Evolutionary conservation across 2,329 filamentous ascomycete species (phyloP).

Genomic region (Bretziella fagacearum): DNA sequence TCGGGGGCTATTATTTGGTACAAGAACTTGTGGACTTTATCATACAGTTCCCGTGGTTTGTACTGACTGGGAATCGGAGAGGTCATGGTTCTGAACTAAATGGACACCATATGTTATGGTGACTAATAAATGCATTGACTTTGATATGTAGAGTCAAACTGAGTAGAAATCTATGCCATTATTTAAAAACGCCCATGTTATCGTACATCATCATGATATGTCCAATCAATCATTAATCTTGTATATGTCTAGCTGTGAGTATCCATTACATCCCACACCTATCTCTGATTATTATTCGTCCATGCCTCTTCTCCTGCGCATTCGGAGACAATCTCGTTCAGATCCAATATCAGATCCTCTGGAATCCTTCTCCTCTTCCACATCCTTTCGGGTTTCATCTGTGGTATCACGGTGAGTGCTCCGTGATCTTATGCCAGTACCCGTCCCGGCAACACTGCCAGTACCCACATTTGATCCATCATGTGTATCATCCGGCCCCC

Average conservation of each 20-base stretch:
- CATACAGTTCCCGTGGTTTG: constrained; percentile 29
- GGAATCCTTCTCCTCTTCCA: constrained; percentile 34
- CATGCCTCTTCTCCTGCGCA: constrained; percentile 24
- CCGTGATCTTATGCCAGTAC: constrained; percentile 25
- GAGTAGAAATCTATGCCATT: no score
- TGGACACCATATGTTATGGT: no score
- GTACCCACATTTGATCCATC: constrained; percentile 29
- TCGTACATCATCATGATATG: no score
- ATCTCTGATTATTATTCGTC: constrained; percentile 16
- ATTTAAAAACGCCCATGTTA: no score
- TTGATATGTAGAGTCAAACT: no score
- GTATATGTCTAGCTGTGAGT: neutral
- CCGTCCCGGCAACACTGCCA: constrained; percentile 24
- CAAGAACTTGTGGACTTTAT: constrained; percentile 52
- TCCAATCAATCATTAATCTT: no score
- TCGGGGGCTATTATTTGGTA: constrained; percentile 57
- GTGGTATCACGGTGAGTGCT: neutral
- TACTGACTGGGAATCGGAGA: constrained; percentile 3
- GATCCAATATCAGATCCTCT: constrained; percentile 17
- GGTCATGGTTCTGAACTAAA: neutral
- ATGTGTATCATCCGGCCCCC: constrained; percentile 46
- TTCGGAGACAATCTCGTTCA: constrained; percentile 21
- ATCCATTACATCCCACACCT: neutral
- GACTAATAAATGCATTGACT: no score
- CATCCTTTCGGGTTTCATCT: constrained; percentile 19